Conservation (phyloP, 148 eudicot genomes). For the Nyssa sinensis region DNA sequence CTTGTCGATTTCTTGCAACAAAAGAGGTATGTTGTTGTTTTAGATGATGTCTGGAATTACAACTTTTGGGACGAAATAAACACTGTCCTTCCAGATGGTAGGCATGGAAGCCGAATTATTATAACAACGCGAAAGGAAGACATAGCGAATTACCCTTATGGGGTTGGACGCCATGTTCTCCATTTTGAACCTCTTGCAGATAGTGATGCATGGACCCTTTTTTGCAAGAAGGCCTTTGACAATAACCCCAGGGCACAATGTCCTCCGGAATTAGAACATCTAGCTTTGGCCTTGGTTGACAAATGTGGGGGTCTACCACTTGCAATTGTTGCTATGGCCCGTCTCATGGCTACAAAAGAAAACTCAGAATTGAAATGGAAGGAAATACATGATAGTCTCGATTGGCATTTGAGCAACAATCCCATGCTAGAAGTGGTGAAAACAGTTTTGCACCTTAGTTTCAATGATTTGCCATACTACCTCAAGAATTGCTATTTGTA, state of each 20-base stretch:
- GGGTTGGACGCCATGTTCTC: background rate
- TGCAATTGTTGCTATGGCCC: background rate
- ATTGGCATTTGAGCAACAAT: too few relatives aligned
- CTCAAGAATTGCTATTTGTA: too few relatives aligned
- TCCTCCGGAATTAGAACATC: background rate
- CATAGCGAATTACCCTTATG: background rate
- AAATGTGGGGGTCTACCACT: background rate
- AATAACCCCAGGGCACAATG: background rate
- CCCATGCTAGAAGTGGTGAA: too few relatives aligned
- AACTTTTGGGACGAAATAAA: background rate
- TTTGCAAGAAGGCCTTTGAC: background rate
- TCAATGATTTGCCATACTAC: too few relatives aligned
- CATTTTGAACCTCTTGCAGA: background rate
- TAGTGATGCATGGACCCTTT: background rate
- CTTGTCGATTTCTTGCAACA: background rate
- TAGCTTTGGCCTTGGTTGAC: background rate
- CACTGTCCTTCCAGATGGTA: background rate
- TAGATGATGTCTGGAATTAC: background rate
- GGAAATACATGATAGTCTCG: too few relatives aligned
- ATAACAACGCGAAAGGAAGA: background rate
- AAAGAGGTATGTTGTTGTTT: too few relatives aligned
- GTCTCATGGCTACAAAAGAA: background rate
- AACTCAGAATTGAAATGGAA: too few relatives aligned
- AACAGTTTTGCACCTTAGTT: too few relatives aligned
- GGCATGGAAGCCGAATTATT: background rate